Evolutionary conservation across 352 stramenopile genomes (phyloP), one percentile per base, ranked within the genome.

Genomic region (Globisporangium megalacanthum): DNA sequence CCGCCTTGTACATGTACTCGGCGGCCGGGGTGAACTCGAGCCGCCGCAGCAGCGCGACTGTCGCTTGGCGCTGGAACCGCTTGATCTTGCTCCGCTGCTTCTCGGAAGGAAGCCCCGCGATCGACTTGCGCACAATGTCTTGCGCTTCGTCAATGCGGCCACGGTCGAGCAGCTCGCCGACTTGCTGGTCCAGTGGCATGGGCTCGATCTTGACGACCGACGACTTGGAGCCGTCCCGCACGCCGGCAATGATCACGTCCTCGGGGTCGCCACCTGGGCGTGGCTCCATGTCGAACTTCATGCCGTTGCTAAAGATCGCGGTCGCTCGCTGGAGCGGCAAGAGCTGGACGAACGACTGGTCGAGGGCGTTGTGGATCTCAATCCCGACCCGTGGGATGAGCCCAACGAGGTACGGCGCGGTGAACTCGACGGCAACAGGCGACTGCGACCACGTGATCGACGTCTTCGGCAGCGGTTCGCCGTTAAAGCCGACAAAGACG

Each of bases 281-380:
- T 3, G 85, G 85, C 29, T 93, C 83, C 85, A 95, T 95, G 61
- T 95, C 83, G 65, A 83, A 95, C 66, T 95, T 95, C 85, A 95
- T 95, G n/a, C 85, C 85, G 61, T 95, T 95, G 46, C 76, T 74
- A 64, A 95, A 95, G 62, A 95, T 90, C 20, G 76, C 85, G 8
- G 74, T 72, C 6, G 73, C 84, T 20, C 76, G 71, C 25, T 73
- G 68, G 8, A 95, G 65, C 13, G 83, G 65, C 48, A 95, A 66
- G 7, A 73, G 86, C 64, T 95, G 85, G 52, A 95, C 83, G 47
- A 92, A 64, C 4, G 72, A 79, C 54, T 83, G 79, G 62, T 95
- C 85, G 25, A 63, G 76, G 0, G 74, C 66, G 55, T 79, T 86
- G 65, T 90, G 82, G 62, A 95, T 92, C 60, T 95, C 85, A 6